Conservation (phyloP, 2,329 filamentous ascomycete genomes). For the Acarospora socialis region DNA sequence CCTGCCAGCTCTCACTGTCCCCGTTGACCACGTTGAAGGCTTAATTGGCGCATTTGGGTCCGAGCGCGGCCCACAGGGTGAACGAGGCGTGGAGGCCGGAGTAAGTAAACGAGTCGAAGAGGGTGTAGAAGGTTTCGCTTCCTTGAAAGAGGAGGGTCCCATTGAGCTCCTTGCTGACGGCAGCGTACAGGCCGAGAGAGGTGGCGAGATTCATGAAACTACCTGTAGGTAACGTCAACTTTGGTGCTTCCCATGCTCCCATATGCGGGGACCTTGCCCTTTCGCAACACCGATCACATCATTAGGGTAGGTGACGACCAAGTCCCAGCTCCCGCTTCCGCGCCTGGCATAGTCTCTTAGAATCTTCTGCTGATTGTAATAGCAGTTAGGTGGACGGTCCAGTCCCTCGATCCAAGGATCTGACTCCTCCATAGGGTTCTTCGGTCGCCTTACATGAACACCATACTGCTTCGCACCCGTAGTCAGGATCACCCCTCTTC, state of each 20-base stretch:
- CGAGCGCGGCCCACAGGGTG: conserved; percentile 23
- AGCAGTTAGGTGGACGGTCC: conserved; percentile 34
- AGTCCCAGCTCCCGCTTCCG: conserved; percentile 22
- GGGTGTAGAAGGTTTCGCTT: conserved; percentile 21
- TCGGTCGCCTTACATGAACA: conserved; percentile 35
- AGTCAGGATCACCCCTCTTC: conserved; percentile 36
- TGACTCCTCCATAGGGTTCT: conserved; percentile 34
- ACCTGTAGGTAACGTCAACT: not conserved
- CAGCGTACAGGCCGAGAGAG: conserved; percentile 16
- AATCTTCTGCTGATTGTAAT: conserved; percentile 36
- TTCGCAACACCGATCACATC: conserved; percentile 31
- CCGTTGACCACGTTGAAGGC: conserved; percentile 30
- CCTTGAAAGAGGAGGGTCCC: conserved; percentile 23
- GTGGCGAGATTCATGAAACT: conserved; percentile 30
- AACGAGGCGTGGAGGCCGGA: conserved; percentile 23
- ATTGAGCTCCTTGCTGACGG: conserved; percentile 20
- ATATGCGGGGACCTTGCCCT: conserved; percentile 13
- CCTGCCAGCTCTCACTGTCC: conserved; percentile 25
- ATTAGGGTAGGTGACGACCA: conserved; percentile 31
- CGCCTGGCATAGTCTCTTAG: conserved; percentile 22
- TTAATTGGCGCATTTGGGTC: conserved; percentile 22
- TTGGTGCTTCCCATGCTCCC: not conserved
- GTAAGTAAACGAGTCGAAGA: conserved; percentile 23
- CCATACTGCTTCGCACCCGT: conserved; percentile 40
- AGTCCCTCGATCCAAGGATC: conserved; percentile 30